These are phyloP conservation scores for Wickerhamiella hasegawae DNA, from an alignment of 805 yeast genomes.

Conservation along the genomic window DNA sequence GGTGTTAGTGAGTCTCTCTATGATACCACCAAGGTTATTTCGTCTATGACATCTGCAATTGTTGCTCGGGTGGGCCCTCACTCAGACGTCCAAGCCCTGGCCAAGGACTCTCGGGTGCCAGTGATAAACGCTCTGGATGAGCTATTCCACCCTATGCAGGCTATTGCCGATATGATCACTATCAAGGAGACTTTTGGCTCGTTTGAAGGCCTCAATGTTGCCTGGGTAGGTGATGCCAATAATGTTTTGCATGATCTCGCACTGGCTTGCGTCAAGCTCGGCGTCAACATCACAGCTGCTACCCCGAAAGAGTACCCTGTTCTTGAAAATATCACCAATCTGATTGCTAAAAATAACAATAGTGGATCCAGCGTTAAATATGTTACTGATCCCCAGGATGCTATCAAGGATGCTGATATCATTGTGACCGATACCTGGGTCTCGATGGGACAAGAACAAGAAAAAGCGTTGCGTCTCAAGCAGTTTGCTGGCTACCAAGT, in stretches of 20 bases:
- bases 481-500: slow-evolving; percentile 84
- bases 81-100: slow-evolving; percentile 61
- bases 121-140: slow-evolving; percentile 90
- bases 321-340: slow-evolving; percentile 34
- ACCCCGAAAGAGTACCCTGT: slow-evolving; percentile 64
- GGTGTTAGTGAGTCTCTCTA: slow-evolving; percentile 88
- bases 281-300: slow-evolving; percentile 72
- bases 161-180: slow-evolving; percentile 79
- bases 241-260: slow-evolving; percentile 90
- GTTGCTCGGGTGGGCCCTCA: slow-evolving; percentile 92
- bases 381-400: slow-evolving; percentile 58
- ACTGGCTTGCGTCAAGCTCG: slow-evolving; percentile 69
- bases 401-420: slow-evolving; percentile 60
- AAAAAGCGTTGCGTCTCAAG: slow-evolving; percentile 50
- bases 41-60: slow-evolving; percentile 92
- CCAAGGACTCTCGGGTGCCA: slow-evolving; percentile 72
- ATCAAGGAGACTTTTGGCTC: slow-evolving; percentile 58
- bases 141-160: slow-evolving; percentile 85
- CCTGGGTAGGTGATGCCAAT: slow-evolving; percentile 97
- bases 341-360: slow-evolving; percentile 37
- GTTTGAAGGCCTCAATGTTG: slow-evolving; percentile 42
- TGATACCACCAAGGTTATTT: slow-evolving; percentile 77
- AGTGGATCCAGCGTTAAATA: slow-evolving; percentile 33
- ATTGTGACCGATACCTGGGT: slow-evolving; percentile 94
- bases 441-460: slow-evolving; percentile 93